phyloP scores from a whole-genome alignment of 768 basidiomycete species.

The Phanerodontia chrysosporium region DNA sequence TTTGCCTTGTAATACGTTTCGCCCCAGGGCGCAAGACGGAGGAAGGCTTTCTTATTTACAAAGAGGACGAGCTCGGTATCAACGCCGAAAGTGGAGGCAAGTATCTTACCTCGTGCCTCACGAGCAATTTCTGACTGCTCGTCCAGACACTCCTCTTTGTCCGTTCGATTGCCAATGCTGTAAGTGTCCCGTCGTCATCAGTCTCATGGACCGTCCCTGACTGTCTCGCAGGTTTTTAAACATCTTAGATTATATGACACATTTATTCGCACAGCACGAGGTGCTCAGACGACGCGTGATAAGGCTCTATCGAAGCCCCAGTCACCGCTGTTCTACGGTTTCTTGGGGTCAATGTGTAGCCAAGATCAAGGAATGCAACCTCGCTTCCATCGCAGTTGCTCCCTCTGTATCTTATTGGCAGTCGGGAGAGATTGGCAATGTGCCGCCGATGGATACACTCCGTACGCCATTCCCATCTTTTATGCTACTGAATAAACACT shows the following conservation, averaged over 20 bases:
- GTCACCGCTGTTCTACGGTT: constrained; percentile 33
- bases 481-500: background rate
- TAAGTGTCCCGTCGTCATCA: constrained; percentile 34
- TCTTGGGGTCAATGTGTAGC: constrained; percentile 58
- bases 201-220: background rate
- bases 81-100: constrained; percentile 66
- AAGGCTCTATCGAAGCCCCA: constrained; percentile 56
- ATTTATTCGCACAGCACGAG: background rate
- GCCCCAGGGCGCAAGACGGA: constrained; percentile 66
- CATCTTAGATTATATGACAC: background rate
- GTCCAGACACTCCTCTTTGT: constrained; percentile 73
- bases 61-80: constrained; percentile 80
- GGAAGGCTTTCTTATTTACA: constrained; percentile 77
- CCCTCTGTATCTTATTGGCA: background rate
- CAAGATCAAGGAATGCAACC: constrained; percentile 34
- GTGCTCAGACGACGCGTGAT: background rate
- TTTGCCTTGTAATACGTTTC: constrained; percentile 12
- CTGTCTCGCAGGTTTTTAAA: background rate
- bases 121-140: background rate
- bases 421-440: background rate
- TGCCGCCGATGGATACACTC: background rate
- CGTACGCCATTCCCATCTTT: background rate
- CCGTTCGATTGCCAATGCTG: constrained; percentile 91
- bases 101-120: constrained; percentile 18
- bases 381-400: constrained; percentile 2